Percentiles rank a stretch among this genome's conserved stretches.
Evolutionary conservation across 164 flowering plant genomes (phyloP).

Genomic region (Aristolochia fimbriata): DNA sequence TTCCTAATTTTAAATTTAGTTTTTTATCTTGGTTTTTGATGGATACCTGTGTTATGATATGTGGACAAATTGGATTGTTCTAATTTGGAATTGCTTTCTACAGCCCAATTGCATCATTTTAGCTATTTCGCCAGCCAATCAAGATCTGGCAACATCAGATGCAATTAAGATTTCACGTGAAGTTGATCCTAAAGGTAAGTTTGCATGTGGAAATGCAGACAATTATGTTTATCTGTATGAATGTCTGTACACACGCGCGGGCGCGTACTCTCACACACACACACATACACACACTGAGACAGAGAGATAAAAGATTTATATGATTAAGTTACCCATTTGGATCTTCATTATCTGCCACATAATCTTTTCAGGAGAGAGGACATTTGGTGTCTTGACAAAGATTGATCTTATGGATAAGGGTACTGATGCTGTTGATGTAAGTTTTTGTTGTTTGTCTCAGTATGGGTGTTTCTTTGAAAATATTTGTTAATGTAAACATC

Average conservation of each 20-base stretch:
- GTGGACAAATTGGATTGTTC: too few species aligned
- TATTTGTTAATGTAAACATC: too few species aligned
- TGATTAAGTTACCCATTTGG: too few species aligned
- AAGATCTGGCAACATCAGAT: conserved; percentile 99
- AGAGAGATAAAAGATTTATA: too few species aligned
- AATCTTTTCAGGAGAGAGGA: conserved; percentile 63
- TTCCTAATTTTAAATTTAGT: neutral
- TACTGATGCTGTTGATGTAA: conserved; percentile 92
- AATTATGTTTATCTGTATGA: neutral
- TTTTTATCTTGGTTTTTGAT: too few species aligned
- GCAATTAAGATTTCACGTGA: conserved; percentile 93
- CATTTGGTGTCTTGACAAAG: conserved; percentile 87
- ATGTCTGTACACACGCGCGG: neutral
- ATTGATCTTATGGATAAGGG: conserved; percentile 98
- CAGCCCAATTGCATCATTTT: conserved; percentile 93
- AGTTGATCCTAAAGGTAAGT: conserved; percentile 80
- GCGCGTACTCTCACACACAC: too few species aligned
- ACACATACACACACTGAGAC: too few species aligned
- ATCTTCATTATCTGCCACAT: neutral
- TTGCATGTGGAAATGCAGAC: too few species aligned
- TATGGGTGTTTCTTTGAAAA: too few species aligned
- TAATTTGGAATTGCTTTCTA: conserved; percentile 9
- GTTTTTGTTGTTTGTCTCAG: conserved; percentile 8
- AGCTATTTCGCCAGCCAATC: conserved; percentile 95
- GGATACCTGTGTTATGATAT: too few species aligned